Conservation (phyloP, 2,329 filamentous ascomycete genomes). For the Clarireedia paspali region DNA sequence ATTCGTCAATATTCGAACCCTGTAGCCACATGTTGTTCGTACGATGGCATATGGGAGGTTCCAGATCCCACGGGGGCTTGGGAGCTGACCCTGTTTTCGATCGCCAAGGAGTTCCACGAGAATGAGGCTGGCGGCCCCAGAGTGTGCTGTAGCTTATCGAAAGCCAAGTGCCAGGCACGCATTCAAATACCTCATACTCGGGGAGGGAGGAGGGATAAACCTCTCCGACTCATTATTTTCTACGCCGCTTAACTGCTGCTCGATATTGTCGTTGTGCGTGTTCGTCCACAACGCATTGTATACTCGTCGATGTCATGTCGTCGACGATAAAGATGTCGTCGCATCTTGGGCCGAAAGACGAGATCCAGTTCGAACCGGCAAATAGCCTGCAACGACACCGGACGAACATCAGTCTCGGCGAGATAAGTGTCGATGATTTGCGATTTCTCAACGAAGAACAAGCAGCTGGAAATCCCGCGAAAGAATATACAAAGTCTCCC, state of each 20-base stretch:
- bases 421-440: not conserved
- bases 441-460: not conserved
- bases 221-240: too few relatives aligned
- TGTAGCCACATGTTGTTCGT: not conserved
- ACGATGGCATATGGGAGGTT: too few relatives aligned
- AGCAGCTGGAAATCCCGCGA: not conserved
- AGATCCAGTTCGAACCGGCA: not conserved
- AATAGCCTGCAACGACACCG: not conserved
- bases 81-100: not conserved
- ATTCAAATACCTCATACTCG: not conserved
- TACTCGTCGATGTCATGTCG: not conserved
- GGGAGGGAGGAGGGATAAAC: not conserved
- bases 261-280: too few relatives aligned
- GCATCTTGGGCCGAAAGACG: not conserved
- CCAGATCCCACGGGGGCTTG: too few relatives aligned
- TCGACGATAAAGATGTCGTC: not conserved
- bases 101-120: not conserved
- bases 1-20: not conserved
- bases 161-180: not conserved
- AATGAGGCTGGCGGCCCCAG: not conserved
- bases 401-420: not conserved
- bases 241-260: too few relatives aligned
- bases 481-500: not conserved
- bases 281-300: too few relatives aligned
- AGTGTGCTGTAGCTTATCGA: not conserved